Base-by-base conservation (phyloP, 1,139 yeast species). In the Protomyces gravidus region DNA sequence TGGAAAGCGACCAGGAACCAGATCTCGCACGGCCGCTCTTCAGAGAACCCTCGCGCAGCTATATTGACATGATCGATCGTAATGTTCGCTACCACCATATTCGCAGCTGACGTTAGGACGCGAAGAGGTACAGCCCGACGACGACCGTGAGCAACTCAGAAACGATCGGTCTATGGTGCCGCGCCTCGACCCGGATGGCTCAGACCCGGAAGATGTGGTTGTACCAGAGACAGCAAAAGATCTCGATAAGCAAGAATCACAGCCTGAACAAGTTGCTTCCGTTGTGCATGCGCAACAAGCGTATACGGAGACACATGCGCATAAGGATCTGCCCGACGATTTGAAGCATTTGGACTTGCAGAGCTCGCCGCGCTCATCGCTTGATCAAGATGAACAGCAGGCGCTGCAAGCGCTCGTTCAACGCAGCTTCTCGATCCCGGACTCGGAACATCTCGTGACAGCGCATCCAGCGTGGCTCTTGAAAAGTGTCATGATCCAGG, bases 401-500 rank as follows among this genome's bases (percentile, higher is more conserved):
- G 23, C 9, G 9, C 21, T 36, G 19, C 42, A 36, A 11, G 5
- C 42, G 21, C 42, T 36, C 21, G 17, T 36, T 36, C 42, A 36
- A 5, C 19, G 17, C 3, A 11, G 42, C 3, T 36, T 36, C 11
- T 3, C 17, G 17, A 11, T 36, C 23, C 17, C 23, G 9, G 42
- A 36, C 9, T 15, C 42, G n/a, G 51, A 53, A 5, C 26, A 19
- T 3, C 36, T 49, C 26, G 36, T 45, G 11, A 7, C 28, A 7
- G 64, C 61, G 33, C 86, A 78, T 67, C 79, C 85, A 5, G 82
- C 89, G 33, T 90, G 96, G 96, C 73, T 90, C 45, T 76, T 89
- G 59, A 80, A 84, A 63, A 95, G 88, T 67, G 94, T 90, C 0
- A 73, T 90, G 39, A 73, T 89, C 30, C 97, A 89, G 70, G 97